Evolutionary conservation across 2,329 filamentous ascomycete genomes (phyloP), one percentile per base, ranked within the genome.

Genomic region (Colletotrichum liaoningense): DNA sequence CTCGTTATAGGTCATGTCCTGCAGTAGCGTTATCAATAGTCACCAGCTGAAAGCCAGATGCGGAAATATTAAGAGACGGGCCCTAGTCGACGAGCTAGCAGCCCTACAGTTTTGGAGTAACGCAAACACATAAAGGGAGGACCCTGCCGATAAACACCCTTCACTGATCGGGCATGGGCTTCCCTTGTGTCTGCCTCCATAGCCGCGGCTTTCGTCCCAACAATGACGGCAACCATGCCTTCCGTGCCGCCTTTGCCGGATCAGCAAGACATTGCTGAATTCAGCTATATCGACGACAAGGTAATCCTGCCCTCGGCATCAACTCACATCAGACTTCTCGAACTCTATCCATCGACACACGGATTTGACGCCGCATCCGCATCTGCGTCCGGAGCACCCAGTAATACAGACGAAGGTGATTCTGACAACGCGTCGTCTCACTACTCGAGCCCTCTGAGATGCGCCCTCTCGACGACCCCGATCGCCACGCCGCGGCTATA

Each of bases 401-500:
- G 24, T 16, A n/a, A 16, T n/a, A 38, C 62, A 63, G 64, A 70
- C 35, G 63, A 70, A 55, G 42, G n/a, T n/a, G 16, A 54, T 12
- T 9, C 26, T 1, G 38, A 33, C 8, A 14, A 30, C 28, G 28
- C 49, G 33, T 49, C 42, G n/a, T 49, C 63, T 22, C 28, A 38
- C 28, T 54, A 24, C 55, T 55, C 67, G n/a, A 66, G 56, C 64
- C 63, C 63, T 22, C 46, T 74, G 6, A 8, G 16, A 19, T 75
- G 74, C 67, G 30, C n/a, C 35, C 33, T 74, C 11, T 65, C 63
- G 24, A 38, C 35, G 26, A 68, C 58, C 55, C 42, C 63, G 16
- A 63, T 74, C 49, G 72, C 49, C 33, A 63, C 19, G 6, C 71
- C 72, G 46, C 77, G 75, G 19, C 64, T 64, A 7, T 80, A 75